Evolutionary conservation across 768 basidiomycete genomes (phyloP).

Genomic region (Auricularia sp.): DNA sequence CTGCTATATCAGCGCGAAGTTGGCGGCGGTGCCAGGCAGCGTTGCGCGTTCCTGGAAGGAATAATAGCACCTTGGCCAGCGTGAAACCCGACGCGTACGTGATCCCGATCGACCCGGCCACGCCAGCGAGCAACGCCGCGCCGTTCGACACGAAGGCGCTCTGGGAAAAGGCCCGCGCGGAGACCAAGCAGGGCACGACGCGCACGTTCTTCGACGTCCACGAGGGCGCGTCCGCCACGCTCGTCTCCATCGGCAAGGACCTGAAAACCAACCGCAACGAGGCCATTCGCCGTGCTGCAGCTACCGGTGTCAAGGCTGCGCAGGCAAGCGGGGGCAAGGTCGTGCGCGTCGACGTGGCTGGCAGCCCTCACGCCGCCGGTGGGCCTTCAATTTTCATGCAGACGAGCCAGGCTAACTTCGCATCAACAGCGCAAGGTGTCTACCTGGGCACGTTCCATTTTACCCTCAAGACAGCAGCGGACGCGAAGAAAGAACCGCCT

Average conservation of each 20-base stretch:
- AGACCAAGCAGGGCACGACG: constrained; percentile 46
- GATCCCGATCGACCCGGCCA: constrained; percentile 45
- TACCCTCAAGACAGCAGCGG: constrained; percentile 68
- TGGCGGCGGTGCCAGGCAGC: background rate
- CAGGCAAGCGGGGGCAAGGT: constrained; percentile 36
- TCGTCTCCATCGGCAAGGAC: background rate
- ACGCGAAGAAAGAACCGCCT: constrained; percentile 40
- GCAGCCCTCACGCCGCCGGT: constrained; percentile 74
- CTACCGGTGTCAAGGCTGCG: background rate
- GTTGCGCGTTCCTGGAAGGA: background rate
- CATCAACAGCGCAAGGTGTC: constrained; percentile 56
- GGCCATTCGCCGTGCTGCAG: background rate
- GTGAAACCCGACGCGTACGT: constrained; percentile 32
- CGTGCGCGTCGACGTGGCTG: constrained; percentile 50
- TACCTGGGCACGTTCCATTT: constrained; percentile 69
- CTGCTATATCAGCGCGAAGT: background rate
- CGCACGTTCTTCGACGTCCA: constrained; percentile 50
- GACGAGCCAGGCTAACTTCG: background rate
- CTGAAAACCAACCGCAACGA: background rate
- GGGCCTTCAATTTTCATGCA: constrained; percentile 12
- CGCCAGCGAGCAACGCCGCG: constrained; percentile 19
- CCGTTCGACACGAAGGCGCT: constrained; percentile 38
- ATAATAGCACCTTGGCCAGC: background rate
- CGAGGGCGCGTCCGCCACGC: constrained; percentile 3
- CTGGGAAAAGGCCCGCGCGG: constrained; percentile 41